Conservation (phyloP, 1,139 yeast species). For the Diutina sp. region DNA sequence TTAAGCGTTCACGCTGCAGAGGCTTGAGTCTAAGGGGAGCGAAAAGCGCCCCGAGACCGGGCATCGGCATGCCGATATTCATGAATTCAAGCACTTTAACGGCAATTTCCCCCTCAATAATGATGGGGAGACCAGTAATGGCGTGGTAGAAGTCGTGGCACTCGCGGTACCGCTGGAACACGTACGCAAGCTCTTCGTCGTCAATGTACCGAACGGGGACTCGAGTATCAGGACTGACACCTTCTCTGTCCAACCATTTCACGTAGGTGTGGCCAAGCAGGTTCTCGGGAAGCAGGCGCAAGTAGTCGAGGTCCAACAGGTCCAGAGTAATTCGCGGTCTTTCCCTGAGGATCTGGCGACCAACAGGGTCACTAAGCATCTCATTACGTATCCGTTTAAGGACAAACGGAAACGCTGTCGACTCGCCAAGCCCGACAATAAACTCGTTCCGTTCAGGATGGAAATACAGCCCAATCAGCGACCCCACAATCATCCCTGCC, state of each 20-base stretch:
- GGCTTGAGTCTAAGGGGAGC: conserved; percentile 61
- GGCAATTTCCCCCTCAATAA: conserved; percentile 91
- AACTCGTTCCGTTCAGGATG: conserved; percentile 75
- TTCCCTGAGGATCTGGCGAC: conserved; percentile 66
- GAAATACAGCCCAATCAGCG: conserved; percentile 71
- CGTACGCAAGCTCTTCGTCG: conserved; percentile 83
- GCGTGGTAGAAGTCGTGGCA: conserved; percentile 97
- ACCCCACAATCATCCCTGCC: conserved; percentile 49
- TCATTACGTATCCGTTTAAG: conserved; percentile 48
- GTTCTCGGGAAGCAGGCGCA: conserved; percentile 51
- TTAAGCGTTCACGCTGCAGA: conserved; percentile 41
- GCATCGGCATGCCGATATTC: conserved; percentile 91
- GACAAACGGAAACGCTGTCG: conserved; percentile 67
- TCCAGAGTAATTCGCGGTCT: conserved; percentile 74
- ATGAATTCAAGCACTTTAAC: conserved; percentile 87
- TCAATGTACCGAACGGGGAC: conserved; percentile 79
- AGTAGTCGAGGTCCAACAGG: conserved; percentile 48
- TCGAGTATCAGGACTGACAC: conserved; percentile 89
- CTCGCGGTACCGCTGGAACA: conserved; percentile 86
- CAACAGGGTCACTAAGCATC: conserved; percentile 67
- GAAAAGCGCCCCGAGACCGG: conserved; percentile 78
- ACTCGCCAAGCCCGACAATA: conserved; percentile 91
- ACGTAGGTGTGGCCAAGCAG: conserved; percentile 72
- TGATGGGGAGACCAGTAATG: conserved; percentile 77
- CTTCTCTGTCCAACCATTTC: conserved; percentile 75